These are phyloP conservation scores for Yamadazyma epiphylla DNA, from an alignment of 1,139 yeast species.

Conservation along the genomic window DNA sequence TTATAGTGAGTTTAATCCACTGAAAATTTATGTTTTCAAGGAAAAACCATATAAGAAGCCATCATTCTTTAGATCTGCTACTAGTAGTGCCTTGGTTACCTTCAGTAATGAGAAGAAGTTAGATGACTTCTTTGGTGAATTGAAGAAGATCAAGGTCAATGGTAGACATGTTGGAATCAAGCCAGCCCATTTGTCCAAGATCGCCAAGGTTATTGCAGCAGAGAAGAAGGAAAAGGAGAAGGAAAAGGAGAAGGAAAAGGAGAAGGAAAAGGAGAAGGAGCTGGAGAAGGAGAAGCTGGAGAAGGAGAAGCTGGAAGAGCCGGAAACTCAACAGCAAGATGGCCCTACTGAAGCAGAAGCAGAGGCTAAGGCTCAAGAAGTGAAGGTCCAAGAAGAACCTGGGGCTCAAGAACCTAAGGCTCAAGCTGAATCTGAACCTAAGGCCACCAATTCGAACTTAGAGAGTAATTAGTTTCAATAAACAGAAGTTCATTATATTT, in stretches of 20 bases:
- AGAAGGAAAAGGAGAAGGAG: no score
- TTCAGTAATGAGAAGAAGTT: slow-evolving; percentile 43
- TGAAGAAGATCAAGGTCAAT: slow-evolving; percentile 20
- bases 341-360: not conserved
- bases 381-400: slow-evolving; percentile 1
- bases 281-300: not conserved
- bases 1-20: slow-evolving; percentile 44
- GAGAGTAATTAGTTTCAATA: not conserved
- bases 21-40: slow-evolving; percentile 44
- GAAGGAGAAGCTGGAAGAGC: not conserved
- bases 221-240: slow-evolving; percentile 12
- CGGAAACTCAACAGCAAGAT: no score
- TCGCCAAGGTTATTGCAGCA: slow-evolving; percentile 38
- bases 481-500: slow-evolving; percentile 10
- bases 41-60: slow-evolving; percentile 14
- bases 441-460: slow-evolving; percentile 6
- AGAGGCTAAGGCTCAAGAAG: slow-evolving; percentile 1
- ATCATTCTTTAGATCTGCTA: slow-evolving; percentile 8
- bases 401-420: not conserved
- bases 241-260: not conserved
- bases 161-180: slow-evolving; percentile 32
- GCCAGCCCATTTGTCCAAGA: slow-evolving; percentile 38
- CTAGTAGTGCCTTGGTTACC: slow-evolving; percentile 53
- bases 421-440: not conserved
- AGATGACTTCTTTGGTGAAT: slow-evolving; percentile 37